Conservation (phyloP, 768 basidiomycete species). For the Sporobolomyces pararoseus region DNA sequence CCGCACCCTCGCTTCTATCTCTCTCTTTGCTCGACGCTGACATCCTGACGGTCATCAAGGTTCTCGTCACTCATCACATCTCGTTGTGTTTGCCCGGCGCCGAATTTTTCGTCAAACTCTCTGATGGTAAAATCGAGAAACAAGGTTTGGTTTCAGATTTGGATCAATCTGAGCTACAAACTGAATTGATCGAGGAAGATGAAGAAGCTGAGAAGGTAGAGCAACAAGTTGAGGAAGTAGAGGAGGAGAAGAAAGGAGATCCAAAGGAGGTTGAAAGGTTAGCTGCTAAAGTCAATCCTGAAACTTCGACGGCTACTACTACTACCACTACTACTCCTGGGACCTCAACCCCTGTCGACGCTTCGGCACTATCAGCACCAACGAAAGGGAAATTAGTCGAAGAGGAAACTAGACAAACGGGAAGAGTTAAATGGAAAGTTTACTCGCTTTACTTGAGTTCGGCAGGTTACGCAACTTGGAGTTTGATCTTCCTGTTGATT, state of each 20-base stretch:
- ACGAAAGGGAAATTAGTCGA: slow-evolving; percentile 33
- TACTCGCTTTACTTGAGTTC: slow-evolving; percentile 41
- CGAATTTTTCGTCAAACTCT: slow-evolving; percentile 40
- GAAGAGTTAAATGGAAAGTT: slow-evolving; percentile 38
- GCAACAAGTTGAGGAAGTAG: background rate
- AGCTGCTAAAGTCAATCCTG: background rate
- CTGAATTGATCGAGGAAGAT: slow-evolving; percentile 30
- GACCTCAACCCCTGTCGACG: background rate
- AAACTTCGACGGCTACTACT: background rate
- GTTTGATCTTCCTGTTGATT: slow-evolving; percentile 19
- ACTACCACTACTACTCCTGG: background rate
- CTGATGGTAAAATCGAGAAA: slow-evolving; percentile 33
- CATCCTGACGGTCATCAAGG: slow-evolving; percentile 65
- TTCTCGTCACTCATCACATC: slow-evolving; percentile 45
- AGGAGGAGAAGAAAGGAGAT: slow-evolving; percentile 6
- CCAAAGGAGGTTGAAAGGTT: slow-evolving; percentile 9
- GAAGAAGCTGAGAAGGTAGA: slow-evolving; percentile 13
- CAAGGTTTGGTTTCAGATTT: slow-evolving; percentile 36
- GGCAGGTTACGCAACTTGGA: slow-evolving; percentile 35
- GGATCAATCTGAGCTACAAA: slow-evolving; percentile 27
- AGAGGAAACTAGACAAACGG: slow-evolving; percentile 35
- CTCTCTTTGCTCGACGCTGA: slow-evolving; percentile 53
- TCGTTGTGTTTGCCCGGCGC: slow-evolving; percentile 38
- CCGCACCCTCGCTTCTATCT: background rate
- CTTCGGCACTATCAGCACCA: background rate